Evolutionary conservation across 306 rosid species (phyloP), one percentile per base, ranked within the genome.

Genomic region (Macrotyloma uniflorum): DNA sequence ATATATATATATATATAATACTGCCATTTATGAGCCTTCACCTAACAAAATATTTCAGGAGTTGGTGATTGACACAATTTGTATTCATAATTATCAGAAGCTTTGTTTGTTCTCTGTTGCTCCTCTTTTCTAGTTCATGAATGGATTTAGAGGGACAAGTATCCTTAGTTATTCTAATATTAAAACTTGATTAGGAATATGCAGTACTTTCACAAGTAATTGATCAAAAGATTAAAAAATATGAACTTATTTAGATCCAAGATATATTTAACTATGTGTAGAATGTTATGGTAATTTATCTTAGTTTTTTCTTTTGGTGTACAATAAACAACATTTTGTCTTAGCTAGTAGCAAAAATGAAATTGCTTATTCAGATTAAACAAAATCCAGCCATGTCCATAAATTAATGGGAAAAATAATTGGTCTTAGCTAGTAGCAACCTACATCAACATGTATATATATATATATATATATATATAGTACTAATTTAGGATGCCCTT

Each of bases 61-160:
- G 53, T 40, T 42, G 33, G 32, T 38, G 18, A 66, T 38, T 66
- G 71, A 66, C 20, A 18, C 28, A 20, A 20, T 36, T 19, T 10
- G 26, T 18, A 35, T 55, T 43, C 33, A 72, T 83, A 40, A 79
- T 42, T 26, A 50, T 66, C 69, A 71, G 53, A 63, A 53, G 20
- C 58, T 15, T 15, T 20, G 6, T 46, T 8, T 42, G 75, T 50
- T 28, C 3, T 30, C 74, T 43, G 26, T 50, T 20, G 4, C 43
- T 24, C 73, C 26, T 76, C 9, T 49, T 38, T 70, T 55, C 78
- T 57, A 51, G 4, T 51, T 61, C 40, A 30, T 47, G 28, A 36
- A 46, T 33, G 45, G 30, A 26, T 49, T 68, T 7, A 57, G 54
- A 49, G 54, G 51, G 58, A 71, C 47, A n/a, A 54, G 35, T 18